Evolutionary conservation across 75 land plant species (phyloP).

Genomic region (Cupressus sempervirens): DNA sequence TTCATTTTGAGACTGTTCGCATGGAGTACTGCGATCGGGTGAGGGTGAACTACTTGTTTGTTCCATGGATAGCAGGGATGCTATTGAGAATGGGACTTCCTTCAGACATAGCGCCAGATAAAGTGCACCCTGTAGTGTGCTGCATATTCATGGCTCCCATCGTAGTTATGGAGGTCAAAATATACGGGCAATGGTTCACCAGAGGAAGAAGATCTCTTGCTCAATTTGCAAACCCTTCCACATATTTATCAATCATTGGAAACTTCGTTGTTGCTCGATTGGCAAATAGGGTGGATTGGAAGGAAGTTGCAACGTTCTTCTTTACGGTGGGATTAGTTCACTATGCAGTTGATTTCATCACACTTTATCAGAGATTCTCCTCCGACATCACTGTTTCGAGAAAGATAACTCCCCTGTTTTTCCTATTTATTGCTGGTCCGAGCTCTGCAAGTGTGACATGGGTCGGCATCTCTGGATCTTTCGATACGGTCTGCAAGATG

Average conservation of each 20-base stretch:
- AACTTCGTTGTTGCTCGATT: conserved; percentile 67
- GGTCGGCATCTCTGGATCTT: conserved; percentile 28
- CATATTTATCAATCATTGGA: conserved; percentile 62
- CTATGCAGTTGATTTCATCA: conserved; percentile 56
- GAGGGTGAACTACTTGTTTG: too few relatives aligned
- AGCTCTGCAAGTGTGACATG: conserved; percentile 41
- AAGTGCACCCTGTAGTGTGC: conserved; percentile 24
- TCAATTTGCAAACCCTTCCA: conserved; percentile 64
- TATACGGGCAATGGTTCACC: conserved; percentile 20
- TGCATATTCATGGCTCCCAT: conserved; percentile 66
- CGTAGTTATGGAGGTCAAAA: conserved; percentile 56
- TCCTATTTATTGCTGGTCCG: conserved; percentile 44
- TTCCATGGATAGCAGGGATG: conserved; percentile 23
- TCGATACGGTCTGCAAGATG: conserved; percentile 27
- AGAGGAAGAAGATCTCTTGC: conserved; percentile 37
- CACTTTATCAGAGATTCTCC: conserved; percentile 64
- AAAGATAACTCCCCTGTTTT: conserved; percentile 28
- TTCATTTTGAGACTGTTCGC: too few relatives aligned
- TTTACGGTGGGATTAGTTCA: conserved; percentile 75
- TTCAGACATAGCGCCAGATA: not conserved
- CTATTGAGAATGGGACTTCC: conserved; percentile 1
- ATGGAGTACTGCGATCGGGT: too few relatives aligned
- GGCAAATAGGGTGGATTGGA: conserved; percentile 63
- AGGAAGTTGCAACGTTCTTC: conserved; percentile 67
- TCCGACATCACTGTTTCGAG: too few relatives aligned